Conservation (phyloP, 345 rosid species). For the Viola odorata region DNA sequence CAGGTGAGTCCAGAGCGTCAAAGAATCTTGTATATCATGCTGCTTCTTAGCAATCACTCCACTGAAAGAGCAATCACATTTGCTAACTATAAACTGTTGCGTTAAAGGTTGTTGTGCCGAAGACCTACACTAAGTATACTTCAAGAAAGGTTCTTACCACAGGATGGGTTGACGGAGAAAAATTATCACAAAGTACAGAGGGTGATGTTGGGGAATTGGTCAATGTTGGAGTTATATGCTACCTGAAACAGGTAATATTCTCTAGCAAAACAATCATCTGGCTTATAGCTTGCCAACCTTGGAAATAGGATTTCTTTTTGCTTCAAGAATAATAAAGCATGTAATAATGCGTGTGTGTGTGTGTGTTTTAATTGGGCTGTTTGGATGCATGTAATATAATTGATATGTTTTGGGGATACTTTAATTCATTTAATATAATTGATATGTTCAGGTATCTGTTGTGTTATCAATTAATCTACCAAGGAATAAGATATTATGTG, state of each 20-base stretch:
- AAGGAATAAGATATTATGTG: no score
- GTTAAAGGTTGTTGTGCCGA: conserved; percentile 79
- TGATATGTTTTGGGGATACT: no score
- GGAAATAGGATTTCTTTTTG: no score
- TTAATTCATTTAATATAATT: no score
- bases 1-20: conserved; percentile 47
- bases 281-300: not conserved
- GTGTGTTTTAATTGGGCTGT: no score
- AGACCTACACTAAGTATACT: conserved; percentile 70
- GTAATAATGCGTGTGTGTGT: no score
- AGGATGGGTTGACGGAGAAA: conserved; percentile 82
- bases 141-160: conserved; percentile 97
- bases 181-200: conserved; percentile 89
- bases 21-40: not conserved
- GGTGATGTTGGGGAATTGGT: conserved; percentile 94
- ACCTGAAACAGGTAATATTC: conserved; percentile 78
- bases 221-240: conserved; percentile 96
- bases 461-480: no score
- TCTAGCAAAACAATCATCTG: not conserved
- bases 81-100: not conserved
- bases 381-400: no score
- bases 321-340: no score
- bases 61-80: not conserved
- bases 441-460: no score
- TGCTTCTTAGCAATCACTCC: not conserved